Evolutionary conservation across 2,329 filamentous ascomycete species (phyloP).

Genomic region (Aspergillus versicolor): DNA sequence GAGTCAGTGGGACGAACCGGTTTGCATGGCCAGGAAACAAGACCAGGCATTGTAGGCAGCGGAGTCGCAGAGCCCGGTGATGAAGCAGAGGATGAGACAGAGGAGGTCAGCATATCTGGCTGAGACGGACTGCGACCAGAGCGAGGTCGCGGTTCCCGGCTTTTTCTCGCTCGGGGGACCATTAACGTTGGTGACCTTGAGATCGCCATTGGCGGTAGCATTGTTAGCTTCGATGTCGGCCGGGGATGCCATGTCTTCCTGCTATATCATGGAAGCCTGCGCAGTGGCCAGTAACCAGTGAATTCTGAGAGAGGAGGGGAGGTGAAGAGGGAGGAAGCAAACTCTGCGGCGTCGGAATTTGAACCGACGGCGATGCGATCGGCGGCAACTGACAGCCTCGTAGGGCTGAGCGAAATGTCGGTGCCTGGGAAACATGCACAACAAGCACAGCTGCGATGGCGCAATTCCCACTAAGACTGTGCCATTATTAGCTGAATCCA

Average conservation of each 20-base stretch:
- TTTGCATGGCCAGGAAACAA: slow-evolving; percentile 50
- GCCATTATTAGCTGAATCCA: no score
- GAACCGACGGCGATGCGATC: not conserved
- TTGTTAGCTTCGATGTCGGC: not conserved
- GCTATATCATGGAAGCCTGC: not conserved
- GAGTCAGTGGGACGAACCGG: slow-evolving; percentile 32
- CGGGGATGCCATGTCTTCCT: not conserved
- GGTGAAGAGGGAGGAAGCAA: not conserved
- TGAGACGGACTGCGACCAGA: slow-evolving; percentile 32
- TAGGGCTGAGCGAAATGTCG: not conserved
- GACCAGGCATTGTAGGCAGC: slow-evolving; percentile 48
- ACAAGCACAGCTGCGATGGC: no score
- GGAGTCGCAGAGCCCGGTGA: slow-evolving; percentile 46
- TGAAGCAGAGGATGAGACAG: slow-evolving; percentile 41
- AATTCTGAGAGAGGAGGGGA: not conserved
- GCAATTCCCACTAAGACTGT: no score
- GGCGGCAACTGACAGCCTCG: not conserved
- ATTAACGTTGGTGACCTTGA: not conserved
- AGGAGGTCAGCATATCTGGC: slow-evolving; percentile 37
- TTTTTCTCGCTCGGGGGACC: not conserved
- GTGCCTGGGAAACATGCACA: no score
- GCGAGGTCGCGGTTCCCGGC: not conserved
- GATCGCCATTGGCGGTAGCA: not conserved
- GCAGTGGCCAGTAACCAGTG: not conserved
- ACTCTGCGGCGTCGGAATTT: not conserved